phyloP scores from a whole-genome alignment of 1,284 basidiomycete species.

The Pulchroboletus neoregius region DNA sequence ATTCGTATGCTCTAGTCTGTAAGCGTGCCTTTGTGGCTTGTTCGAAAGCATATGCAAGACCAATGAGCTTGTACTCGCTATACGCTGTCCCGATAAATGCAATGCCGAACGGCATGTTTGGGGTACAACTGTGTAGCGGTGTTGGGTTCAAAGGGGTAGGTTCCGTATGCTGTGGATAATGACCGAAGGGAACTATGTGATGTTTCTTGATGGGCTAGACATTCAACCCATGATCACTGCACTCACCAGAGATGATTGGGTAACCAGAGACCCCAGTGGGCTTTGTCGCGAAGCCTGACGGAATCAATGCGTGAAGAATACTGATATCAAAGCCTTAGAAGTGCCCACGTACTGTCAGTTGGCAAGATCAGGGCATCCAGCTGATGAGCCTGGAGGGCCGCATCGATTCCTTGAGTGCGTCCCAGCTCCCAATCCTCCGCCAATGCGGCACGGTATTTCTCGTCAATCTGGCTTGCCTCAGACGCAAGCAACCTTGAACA shows the following conservation, averaged over 20 bases:
- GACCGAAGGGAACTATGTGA: constrained; percentile 43
- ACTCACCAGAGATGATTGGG: constrained; percentile 31
- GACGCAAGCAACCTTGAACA: constrained; percentile 37
- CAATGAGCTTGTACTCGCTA: constrained; percentile 47
- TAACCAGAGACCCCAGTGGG: constrained; percentile 28
- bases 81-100: constrained; percentile 50
- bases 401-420: constrained; percentile 44
- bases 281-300: constrained; percentile 24
- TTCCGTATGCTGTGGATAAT: constrained; percentile 34
- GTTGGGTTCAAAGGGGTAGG: constrained; percentile 25
- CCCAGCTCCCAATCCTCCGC: constrained; percentile 38
- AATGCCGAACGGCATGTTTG: constrained; percentile 50
- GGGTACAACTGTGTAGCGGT: constrained; percentile 32
- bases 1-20: constrained; percentile 39
- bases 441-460: constrained; percentile 38
- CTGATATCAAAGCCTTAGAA: neutral
- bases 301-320: neutral
- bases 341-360: constrained; percentile 29
- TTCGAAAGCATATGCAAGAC: constrained; percentile 52
- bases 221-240: neutral
- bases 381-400: constrained; percentile 37
- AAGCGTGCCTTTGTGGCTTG: constrained; percentile 50
- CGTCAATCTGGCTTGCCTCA: constrained; percentile 36
- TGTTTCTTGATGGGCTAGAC: constrained; percentile 8
- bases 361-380: constrained; percentile 47